Conservation (phyloP, 257 asterid species). For the Capsicum chinense region DNA sequence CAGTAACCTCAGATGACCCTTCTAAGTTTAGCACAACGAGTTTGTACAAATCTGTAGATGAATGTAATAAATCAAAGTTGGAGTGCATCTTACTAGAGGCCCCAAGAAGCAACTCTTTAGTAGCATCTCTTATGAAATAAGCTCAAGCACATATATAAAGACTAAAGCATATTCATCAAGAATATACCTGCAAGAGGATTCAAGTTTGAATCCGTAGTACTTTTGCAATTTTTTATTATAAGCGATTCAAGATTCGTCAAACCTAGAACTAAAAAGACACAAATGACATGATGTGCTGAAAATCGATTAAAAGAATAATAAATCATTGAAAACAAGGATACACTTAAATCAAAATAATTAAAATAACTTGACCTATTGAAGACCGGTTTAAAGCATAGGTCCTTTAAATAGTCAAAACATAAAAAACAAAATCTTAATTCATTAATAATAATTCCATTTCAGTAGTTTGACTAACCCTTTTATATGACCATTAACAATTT, state of each 20-base stretch:
- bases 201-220: conserved; percentile 86
- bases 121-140: neutral
- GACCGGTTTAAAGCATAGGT: neutral
- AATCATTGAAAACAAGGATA: neutral
- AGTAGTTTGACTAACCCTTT: neutral
- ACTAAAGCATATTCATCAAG: neutral
- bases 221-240: conserved; percentile 81
- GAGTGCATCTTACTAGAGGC: neutral
- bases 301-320: neutral
- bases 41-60: conserved; percentile 23
- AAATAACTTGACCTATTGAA: neutral
- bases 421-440: neutral
- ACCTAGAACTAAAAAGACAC: conserved; percentile 50
- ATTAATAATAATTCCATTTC: neutral
- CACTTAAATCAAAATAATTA: neutral
- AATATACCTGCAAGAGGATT: conserved; percentile 71
- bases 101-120: neutral
- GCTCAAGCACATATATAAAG: neutral
- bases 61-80: neutral
- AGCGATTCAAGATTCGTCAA: conserved; percentile 80
- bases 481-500: neutral
- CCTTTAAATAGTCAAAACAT: neutral
- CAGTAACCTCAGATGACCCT: conserved; percentile 29
- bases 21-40: conserved; percentile 28
- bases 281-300: neutral